Conservation (phyloP, 495 filamentous ascomycete species). For the Hypoxylon subgilvum region DNA sequence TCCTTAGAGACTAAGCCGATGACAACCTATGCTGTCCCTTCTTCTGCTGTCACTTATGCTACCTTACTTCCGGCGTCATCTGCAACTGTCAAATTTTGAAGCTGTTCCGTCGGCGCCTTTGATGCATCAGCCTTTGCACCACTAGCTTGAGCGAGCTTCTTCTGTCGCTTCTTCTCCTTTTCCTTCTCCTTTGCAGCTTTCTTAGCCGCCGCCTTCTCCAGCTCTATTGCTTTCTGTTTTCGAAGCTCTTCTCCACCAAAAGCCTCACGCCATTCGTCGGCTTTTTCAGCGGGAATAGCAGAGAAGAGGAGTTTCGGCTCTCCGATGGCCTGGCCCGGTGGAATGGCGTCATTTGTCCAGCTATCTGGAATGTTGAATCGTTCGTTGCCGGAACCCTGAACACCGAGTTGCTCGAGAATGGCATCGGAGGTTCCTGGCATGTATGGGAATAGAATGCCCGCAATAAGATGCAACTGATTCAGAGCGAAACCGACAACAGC, state of each 20-base stretch:
- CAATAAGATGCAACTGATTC: conserved; percentile 81
- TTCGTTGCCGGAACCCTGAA: conserved; percentile 48
- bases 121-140: conserved; percentile 34
- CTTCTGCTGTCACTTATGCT: conserved; percentile 3
- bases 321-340: conserved; percentile 79
- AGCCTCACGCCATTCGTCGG: conserved; percentile 76
- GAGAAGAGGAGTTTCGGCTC: conserved; percentile 83
- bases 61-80: neutral
- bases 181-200: conserved; percentile 58
- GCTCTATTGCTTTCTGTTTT: conserved; percentile 28
- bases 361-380: conserved; percentile 73
- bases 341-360: conserved; percentile 67
- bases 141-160: conserved; percentile 50
- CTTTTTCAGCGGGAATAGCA: conserved; percentile 81
- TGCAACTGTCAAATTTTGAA: conserved; percentile 18
- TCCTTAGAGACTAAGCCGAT: neutral
- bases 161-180: conserved; percentile 56
- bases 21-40: neutral
- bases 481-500: conserved; percentile 82
- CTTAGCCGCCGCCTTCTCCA: conserved; percentile 65
- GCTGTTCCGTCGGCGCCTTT: conserved; percentile 38
- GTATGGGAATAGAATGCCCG: conserved; percentile 77
- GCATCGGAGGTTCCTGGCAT: conserved; percentile 79
- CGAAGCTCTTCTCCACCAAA: conserved; percentile 71
- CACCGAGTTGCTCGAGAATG: conserved; percentile 72